These are phyloP conservation scores for Pezicula rhizophila DNA, from an alignment of 2,329 filamentous ascomycete species.

Conservation along the genomic window DNA sequence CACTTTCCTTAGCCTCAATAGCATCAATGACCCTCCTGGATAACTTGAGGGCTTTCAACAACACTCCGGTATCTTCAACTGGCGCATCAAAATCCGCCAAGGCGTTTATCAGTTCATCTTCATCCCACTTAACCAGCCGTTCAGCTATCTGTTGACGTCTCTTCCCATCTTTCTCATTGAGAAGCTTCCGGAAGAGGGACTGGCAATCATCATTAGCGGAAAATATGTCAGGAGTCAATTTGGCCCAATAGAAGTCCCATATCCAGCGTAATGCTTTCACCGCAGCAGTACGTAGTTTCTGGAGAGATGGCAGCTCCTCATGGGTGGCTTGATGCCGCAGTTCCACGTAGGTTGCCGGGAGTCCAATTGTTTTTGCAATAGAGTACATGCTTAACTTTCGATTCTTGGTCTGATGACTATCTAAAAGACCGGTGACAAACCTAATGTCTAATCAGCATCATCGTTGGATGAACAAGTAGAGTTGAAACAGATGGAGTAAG, in stretches of 20 bases:
- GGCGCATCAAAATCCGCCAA: conserved; percentile 16
- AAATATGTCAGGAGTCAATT: conserved; percentile 28
- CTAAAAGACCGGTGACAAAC: conserved; percentile 76
- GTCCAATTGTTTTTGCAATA: conserved; percentile 59
- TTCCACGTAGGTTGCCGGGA: conserved; percentile 79
- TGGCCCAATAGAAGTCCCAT: conserved; percentile 80
- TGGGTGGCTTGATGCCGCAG: conserved; percentile 86
- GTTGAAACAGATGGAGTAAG: not conserved
- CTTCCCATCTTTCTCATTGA: conserved; percentile 19
- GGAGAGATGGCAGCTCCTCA: conserved; percentile 73
- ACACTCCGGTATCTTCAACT: conserved; percentile 10
- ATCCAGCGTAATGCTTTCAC: conserved; percentile 74
- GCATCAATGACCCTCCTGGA: conserved; percentile 34
- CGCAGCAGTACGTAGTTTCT: conserved; percentile 64
- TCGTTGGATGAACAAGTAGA: not conserved
- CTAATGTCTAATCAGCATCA: conserved; percentile 31
- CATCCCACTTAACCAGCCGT: conserved; percentile 8
- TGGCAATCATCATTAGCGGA: conserved; percentile 16
- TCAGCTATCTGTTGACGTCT: conserved; percentile 10
- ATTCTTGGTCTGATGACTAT: conserved; percentile 63
- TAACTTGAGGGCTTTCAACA: conserved; percentile 31
- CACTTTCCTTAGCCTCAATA: conserved; percentile 12
- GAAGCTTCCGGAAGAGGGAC: conserved; percentile 12
- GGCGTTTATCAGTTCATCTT: conserved; percentile 16
- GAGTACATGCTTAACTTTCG: conserved; percentile 69